Evolutionary conservation across 768 basidiomycete species (phyloP).

Genomic region (Suillus subalutaceus): DNA sequence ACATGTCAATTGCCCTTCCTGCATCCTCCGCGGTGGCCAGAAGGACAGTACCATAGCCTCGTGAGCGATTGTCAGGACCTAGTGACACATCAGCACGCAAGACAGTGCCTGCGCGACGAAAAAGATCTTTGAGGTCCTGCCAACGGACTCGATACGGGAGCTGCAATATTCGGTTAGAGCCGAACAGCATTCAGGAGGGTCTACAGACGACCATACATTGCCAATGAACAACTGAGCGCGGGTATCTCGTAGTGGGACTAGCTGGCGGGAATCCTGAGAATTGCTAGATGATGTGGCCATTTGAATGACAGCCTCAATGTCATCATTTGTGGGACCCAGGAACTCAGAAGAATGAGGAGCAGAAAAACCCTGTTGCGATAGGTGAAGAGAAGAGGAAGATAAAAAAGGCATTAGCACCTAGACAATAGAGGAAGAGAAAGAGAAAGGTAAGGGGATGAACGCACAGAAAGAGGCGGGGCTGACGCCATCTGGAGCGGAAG

Average conservation of each 20-base stretch:
- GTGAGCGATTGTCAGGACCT: conserved; percentile 87
- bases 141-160: conserved; percentile 96
- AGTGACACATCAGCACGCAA: conserved; percentile 77
- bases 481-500: conserved; percentile 21
- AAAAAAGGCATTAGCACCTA: not conserved
- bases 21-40: conserved; percentile 96
- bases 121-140: conserved; percentile 99
- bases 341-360: conserved; percentile 13
- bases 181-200: conserved; percentile 6
- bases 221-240: conserved; percentile 95
- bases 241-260: conserved; percentile 70
- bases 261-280: conserved; percentile 46
- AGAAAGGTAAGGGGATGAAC: conserved; percentile 12
- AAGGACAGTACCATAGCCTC: conserved; percentile 94
- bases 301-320: conserved; percentile 91
- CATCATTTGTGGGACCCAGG: conserved; percentile 65
- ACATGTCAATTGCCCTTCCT: conserved; percentile 91
- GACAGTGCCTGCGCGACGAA: conserved; percentile 92
- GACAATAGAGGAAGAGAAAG: not conserved
- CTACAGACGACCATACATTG: conserved; percentile 64
- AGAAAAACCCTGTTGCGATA: conserved; percentile 17
- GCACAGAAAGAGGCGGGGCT: conserved; percentile 6
- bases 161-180: conserved; percentile 41
- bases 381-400: not conserved
- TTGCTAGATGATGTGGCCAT: conserved; percentile 79